Percentiles rank a stretch among this genome's conserved stretches.
Evolutionary conservation across 306 rosid species (phyloP).

Genomic region (Quercus cerris): DNA sequence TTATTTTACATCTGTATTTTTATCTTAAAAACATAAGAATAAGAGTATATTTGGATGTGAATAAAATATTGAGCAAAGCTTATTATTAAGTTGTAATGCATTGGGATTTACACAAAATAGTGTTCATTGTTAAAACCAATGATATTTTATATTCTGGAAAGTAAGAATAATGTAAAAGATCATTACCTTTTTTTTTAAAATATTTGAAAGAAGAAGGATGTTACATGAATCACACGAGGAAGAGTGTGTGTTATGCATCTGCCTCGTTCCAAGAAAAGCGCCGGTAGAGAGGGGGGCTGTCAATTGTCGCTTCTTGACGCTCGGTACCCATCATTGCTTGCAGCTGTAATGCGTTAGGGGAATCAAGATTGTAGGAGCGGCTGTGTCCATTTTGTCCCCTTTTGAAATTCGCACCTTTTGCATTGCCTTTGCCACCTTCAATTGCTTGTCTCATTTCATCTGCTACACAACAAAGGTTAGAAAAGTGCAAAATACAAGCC

Average conservation of each 20-base stretch:
- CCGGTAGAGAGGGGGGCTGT: conserved; percentile 29
- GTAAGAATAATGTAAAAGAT: neutral
- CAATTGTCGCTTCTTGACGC: conserved; percentile 2
- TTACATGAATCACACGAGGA: neutral
- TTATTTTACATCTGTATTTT: no score
- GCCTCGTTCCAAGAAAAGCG: conserved; percentile 33
- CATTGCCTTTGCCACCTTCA: conserved; percentile 16
- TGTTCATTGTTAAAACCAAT: conserved; percentile 10
- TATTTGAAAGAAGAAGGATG: neutral
- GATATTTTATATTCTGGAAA: neutral
- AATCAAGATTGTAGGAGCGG: conserved; percentile 12
- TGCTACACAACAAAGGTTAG: neutral
- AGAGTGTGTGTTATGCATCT: neutral
- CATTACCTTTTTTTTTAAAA: neutral
- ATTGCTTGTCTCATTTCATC: neutral
- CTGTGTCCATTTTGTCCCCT: conserved; percentile 26
- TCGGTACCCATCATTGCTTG: neutral
- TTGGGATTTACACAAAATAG: neutral
- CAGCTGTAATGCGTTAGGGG: neutral
- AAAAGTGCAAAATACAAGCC: conserved; percentile 5
- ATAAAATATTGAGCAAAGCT: no score
- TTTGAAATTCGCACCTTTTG: conserved; percentile 20
- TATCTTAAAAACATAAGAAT: no score
- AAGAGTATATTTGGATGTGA: no score
- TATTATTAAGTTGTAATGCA: no score